These are phyloP conservation scores for Talaromyces pinophilus DNA, from an alignment of 2,329 filamentous ascomycete genomes.

Conservation along the genomic window DNA sequence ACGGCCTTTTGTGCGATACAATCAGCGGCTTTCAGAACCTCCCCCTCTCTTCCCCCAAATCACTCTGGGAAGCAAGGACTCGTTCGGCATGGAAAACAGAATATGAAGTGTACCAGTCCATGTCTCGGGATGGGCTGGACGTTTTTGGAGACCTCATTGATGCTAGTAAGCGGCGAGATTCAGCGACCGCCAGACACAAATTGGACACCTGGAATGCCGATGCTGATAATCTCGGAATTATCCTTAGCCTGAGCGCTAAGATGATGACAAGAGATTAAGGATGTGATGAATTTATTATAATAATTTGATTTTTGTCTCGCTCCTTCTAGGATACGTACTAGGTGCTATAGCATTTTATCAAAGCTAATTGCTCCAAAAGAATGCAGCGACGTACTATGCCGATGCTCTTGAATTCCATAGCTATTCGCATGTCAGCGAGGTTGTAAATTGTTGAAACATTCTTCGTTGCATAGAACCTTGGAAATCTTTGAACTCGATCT, in stretches of 20 bases:
- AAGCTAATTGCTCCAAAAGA: no score
- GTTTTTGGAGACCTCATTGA: conserved; percentile 18
- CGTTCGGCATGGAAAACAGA: conserved; percentile 6
- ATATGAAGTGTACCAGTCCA: conserved; percentile 11
- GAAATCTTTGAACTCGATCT: no score
- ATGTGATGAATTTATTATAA: background rate
- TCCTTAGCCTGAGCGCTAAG: conserved; percentile 8
- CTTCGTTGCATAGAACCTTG: no score
- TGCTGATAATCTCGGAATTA: background rate
- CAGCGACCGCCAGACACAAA: background rate
- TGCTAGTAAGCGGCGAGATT: conserved; percentile 4
- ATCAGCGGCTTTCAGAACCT: conserved; percentile 2
- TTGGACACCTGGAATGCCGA: conserved; percentile 12
- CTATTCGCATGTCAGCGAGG: no score
- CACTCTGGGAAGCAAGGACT: conserved; percentile 12
- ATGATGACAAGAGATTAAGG: background rate
- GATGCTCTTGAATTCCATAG: no score
- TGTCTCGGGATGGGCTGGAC: conserved; percentile 7
- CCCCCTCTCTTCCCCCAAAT: conserved; percentile 8
- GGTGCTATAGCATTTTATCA: no score
- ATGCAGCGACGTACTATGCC: no score
- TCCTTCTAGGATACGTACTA: background rate
- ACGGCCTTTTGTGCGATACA: conserved; percentile 1
- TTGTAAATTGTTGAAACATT: no score
- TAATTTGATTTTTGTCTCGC: background rate